Evolutionary conservation across 371 early-diverging fungal genomes (phyloP), one percentile per base, ranked within the genome.

Genomic region (Zychaea mexicana): DNA sequence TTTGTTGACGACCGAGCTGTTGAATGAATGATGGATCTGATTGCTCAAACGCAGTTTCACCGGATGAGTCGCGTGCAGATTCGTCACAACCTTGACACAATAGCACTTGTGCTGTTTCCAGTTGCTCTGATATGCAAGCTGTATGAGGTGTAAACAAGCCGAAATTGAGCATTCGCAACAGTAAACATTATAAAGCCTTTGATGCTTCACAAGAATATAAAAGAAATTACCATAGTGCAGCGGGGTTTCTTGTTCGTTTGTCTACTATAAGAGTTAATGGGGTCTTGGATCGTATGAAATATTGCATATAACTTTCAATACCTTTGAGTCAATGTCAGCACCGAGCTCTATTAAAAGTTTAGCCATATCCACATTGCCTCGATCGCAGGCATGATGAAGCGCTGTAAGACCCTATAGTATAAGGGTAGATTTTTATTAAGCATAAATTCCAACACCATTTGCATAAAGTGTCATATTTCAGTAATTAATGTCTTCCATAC

Each of bases 71-170:
- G 12, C 62, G 33, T 24, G 71, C 24, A 17, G 64, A 49, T 22
- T 53, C 21, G 52, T 78, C 71, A 30, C 77, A 78, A 0, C 73
- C 70, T 19, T 61, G 62, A 2, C 60, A 17, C 0, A 78, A 57
- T 26, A 81, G 57, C 9, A 65, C 52, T 54, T 75, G 62, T 0
- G 79, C 82, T 2, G 60, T 55, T 5, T 71, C 69, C 6, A 72
- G 45, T 46, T 77, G 78, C 15, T 81, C 82, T 2, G 82, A 74
- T 33, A 81, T 74, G 46, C 78, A 81, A 5, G 82, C 82, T 77
- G 5, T 13, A 54, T 52, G 1, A 52, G 15, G 10, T 17, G 27
- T 22, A 30, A 13, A 22, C n/a, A n/a, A n/a, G n/a, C n/a, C n/a
- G n/a, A n/a, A n/a, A n/a, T n/a, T n/a, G n/a, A n/a, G n/a, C n/a